Base-by-base conservation (phyloP, 2,329 filamentous ascomycete species). In the Fusarium albidum region DNA sequence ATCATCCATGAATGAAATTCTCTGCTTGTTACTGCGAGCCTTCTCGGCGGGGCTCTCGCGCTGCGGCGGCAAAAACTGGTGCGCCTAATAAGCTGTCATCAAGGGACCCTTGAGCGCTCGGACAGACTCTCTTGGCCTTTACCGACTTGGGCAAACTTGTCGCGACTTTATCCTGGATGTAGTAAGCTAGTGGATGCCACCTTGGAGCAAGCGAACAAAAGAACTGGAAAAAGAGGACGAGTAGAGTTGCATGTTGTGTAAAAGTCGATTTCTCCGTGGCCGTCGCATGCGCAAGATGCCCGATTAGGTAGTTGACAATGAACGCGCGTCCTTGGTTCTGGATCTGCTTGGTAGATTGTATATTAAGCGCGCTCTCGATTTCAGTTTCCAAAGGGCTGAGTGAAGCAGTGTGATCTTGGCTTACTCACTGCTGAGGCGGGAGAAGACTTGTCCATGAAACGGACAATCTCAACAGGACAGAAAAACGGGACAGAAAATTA, bases 61-160 rank as follows among this genome's bases (percentile, higher is more conserved):
- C 53, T 50, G 54, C 35, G 58, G 52, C 58, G 58, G 58, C 58
- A 62, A 61, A 55, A 51, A 28, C 39, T 33, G 33, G 31, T 62
- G 59, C 55, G 49, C 49, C 54, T 46, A 35, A 37, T 40, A 61
- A 45, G 42, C 37, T 63, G 45, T 63, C 47, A 52, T 46, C 55
- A 25, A 56, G 58, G 58, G 47, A 49, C 55, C 59, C 51, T 60
- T 48, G 59, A 48, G 52, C 48, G 51, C 51, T 56, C 43, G 44
- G 55, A 44, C 41, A 29, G 31, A n/a, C 37, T 44, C 43, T 56
- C 55, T 60, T 62, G 55, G 55, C 51, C 26, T 44, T 21, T 53
- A 38, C 55, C 59, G 26, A 60, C 56, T 62, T 31, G 55, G 59
- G 59, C 51, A 62, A 57, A 63, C 59, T 63, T 38, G 45, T 63